Base-by-base conservation (phyloP, 1,139 yeast genomes). In the Kodamaea anthophila region DNA sequence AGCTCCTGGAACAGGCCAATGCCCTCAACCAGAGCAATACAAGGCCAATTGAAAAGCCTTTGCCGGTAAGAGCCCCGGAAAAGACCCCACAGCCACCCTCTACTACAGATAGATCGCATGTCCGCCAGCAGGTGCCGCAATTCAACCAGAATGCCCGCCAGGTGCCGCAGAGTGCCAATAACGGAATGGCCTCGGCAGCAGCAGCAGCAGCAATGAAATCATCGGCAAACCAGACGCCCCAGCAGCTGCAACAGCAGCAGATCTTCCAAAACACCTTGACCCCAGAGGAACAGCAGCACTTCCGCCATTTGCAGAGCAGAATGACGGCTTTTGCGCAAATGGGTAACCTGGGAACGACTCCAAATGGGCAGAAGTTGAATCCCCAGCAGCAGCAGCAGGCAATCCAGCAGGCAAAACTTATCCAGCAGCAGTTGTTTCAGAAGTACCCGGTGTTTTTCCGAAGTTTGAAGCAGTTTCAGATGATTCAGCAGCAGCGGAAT, bases 381-480 rank as follows among this genome's bases (percentile, higher is more conserved):
- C 65, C 65, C 5, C 69, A 62, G 33, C 72, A 66, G 36, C 68
- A 65, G 33, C 70, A 63, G 38, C 69, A 63, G 37, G 71, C 72
- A 1, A 43, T 63, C 13, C 66, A 62, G 33, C 71, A 66, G 39
- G 70, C 70, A 8, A 63, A 64, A 35, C 39, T 55, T 20, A 51
- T 63, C 24, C 72, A 65, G 39, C 71, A 63, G 33, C 70, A 63
- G 32, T 47, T 66, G 33, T 42, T 64, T 4, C 70, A 63, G 37
- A 59, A 63, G 35, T 66, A 63, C 43, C 71, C 72, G 1, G 49
- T 51, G 1, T 66, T 66, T 37, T 66, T 66, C 49, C 70, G 65
- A 35, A 51, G 68, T 30, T 52, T 66, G 26, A 51, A 66, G 18
- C 70, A 64, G 32, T 54, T 61, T 23, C 72, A 65, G 39, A 33